A percentile compares a stretch with the other conserved stretches of the same genome.
Conservation (phyloP, 805 yeast species). For the Candida piceae region DNA sequence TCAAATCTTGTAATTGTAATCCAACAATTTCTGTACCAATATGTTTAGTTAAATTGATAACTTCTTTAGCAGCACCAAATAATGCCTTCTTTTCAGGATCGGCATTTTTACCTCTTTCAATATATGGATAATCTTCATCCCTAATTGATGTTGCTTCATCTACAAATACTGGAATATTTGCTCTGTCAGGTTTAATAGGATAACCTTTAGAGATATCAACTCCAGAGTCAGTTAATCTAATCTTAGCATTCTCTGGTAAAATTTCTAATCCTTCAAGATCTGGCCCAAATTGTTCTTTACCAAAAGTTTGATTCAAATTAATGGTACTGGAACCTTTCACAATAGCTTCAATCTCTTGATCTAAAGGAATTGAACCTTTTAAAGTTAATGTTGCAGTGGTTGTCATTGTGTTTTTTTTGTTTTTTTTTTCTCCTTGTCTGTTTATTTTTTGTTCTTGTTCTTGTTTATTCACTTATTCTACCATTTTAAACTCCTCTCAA, state of each 20-base stretch:
- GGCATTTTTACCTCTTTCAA: constrained; percentile 33
- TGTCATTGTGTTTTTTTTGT: neutral
- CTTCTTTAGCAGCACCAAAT: constrained; percentile 37
- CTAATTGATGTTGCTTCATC: constrained; percentile 38
- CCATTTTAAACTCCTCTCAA: no score
- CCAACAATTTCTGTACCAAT: constrained; percentile 49
- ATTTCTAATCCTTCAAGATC: constrained; percentile 22
- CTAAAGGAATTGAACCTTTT: constrained; percentile 13
- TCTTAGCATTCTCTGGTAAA: constrained; percentile 27
- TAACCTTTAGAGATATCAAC: constrained; percentile 36
- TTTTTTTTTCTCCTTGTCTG: no score
- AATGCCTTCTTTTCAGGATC: constrained; percentile 39
- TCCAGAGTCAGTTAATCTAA: constrained; percentile 31
- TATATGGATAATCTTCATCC: constrained; percentile 30
- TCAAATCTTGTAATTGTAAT: constrained; percentile 38
- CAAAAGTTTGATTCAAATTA: constrained; percentile 9
- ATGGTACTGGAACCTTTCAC: constrained; percentile 13
- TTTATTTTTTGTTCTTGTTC: no score
- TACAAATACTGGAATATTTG: constrained; percentile 32
- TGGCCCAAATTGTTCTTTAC: constrained; percentile 11
- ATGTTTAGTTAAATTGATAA: constrained; percentile 38
- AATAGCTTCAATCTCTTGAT: constrained; percentile 20
- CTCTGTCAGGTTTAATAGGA: constrained; percentile 33
- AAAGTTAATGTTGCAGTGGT: constrained; percentile 1
- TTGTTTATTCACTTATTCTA: no score